These are phyloP conservation scores for Neonectria ditissima DNA, from an alignment of 2,329 filamentous ascomycete genomes.

Conservation along the genomic window DNA sequence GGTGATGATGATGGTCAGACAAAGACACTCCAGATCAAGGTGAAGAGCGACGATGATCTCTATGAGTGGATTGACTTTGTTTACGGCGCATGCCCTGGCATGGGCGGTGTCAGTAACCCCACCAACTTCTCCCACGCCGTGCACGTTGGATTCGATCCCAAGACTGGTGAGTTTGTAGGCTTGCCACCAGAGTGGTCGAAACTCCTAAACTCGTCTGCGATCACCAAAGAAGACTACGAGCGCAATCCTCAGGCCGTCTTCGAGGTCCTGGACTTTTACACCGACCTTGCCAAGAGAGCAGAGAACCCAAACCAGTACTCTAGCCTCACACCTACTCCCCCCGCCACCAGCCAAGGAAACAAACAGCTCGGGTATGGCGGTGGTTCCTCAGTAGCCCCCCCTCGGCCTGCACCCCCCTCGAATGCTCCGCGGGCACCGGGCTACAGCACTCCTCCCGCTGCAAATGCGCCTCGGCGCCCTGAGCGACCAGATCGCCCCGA, in stretches of 20 bases:
- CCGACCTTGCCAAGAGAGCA: slow-evolving; percentile 81
- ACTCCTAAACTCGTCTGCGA: slow-evolving; percentile 92
- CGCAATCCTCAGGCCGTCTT: slow-evolving; percentile 91
- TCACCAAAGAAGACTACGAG: slow-evolving; percentile 98
- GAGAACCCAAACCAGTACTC: slow-evolving; percentile 78
- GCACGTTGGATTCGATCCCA: slow-evolving; percentile 96
- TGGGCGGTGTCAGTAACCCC: slow-evolving; percentile 98
- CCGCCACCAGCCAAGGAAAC: slow-evolving; percentile 66
- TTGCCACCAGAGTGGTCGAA: slow-evolving; percentile 97
- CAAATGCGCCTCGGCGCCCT: slow-evolving; percentile 59
- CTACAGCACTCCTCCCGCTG: slow-evolving; percentile 53
- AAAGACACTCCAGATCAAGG: slow-evolving; percentile 89
- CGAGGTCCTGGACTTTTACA: slow-evolving; percentile 87
- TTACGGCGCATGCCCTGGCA: slow-evolving; percentile 94
- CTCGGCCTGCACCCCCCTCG: slow-evolving; percentile 69
- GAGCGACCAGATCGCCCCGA: slow-evolving; percentile 45
- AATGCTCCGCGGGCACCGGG: slow-evolving; percentile 57
- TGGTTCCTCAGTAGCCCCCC: slow-evolving; percentile 72
- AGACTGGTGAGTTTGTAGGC: slow-evolving; percentile 94
- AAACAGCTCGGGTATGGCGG: slow-evolving; percentile 73
- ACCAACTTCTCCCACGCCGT: slow-evolving; percentile 98
- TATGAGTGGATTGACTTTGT: slow-evolving; percentile 99
- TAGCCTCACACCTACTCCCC: slow-evolving; percentile 75
- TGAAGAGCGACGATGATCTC: slow-evolving; percentile 95
- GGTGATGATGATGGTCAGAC: slow-evolving; percentile 83